Percentiles rank a stretch among this genome's conserved stretches.
Evolutionary conservation across 179 eudicot genomes (phyloP).

Genomic region (Corrigiola litoralis): DNA sequence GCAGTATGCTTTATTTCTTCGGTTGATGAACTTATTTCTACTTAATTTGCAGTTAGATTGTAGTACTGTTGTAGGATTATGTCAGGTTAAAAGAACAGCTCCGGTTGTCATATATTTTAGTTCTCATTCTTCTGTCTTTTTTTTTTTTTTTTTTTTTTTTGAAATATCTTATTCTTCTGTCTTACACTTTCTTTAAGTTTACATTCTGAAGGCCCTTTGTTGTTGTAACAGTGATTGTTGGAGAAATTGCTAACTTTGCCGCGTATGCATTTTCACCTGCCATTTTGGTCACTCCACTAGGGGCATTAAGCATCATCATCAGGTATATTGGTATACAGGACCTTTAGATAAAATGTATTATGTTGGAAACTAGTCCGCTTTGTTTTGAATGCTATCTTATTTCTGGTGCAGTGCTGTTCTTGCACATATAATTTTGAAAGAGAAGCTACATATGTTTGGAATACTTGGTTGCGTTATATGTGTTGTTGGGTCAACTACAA

Average conservation of each 20-base stretch:
- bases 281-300: conserved; percentile 83
- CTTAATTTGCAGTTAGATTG: too few species aligned
- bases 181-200: background rate
- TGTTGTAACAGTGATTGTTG: conserved; percentile 69
- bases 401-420: conserved; percentile 65
- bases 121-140: too few species aligned
- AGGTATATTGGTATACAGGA: conserved; percentile 33
- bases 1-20: too few species aligned
- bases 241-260: conserved; percentile 85
- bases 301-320: conserved; percentile 85
- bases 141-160: too few species aligned
- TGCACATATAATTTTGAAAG: conserved; percentile 67
- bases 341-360: background rate
- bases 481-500: conserved; percentile 78
- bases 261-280: conserved; percentile 96
- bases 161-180: background rate
- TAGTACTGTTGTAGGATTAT: too few species aligned
- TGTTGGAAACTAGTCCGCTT: conserved; percentile 6
- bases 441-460: conserved; percentile 77
- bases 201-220: conserved; percentile 10
- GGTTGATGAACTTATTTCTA: too few species aligned
- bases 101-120: too few species aligned
- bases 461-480: conserved; percentile 80
- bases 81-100: too few species aligned
- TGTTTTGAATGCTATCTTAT: conserved; percentile 14